Evolutionary conservation across 1,284 basidiomycete genomes (phyloP).

Genomic region (Moesziomyces parantarcticus): DNA sequence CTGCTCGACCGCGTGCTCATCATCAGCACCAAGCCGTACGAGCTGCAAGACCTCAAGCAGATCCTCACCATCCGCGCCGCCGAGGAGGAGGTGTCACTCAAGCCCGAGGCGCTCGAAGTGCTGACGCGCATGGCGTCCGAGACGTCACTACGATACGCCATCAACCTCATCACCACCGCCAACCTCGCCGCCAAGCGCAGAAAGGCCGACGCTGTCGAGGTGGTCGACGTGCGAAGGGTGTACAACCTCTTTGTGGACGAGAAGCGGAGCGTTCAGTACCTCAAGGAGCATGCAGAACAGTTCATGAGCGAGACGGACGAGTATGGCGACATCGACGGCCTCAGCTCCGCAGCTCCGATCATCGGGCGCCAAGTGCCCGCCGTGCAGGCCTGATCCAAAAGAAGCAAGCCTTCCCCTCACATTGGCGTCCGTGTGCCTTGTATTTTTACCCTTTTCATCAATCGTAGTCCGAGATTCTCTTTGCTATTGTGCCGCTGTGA

Average conservation of each 20-base stretch:
- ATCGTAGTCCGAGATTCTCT: not conserved
- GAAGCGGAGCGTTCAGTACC: slow-evolving; percentile 90
- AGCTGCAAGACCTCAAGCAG: slow-evolving; percentile 83
- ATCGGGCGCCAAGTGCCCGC: slow-evolving; percentile 28
- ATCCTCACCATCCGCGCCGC: slow-evolving; percentile 94
- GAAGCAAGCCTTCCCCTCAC: slow-evolving; percentile 5
- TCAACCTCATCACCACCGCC: slow-evolving; percentile 91
- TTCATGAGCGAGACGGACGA: slow-evolving; percentile 69
- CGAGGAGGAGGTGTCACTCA: slow-evolving; percentile 93
- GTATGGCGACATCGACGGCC: slow-evolving; percentile 40
- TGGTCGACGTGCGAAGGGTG: slow-evolving; percentile 83
- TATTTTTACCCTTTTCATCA: slow-evolving; percentile 28
- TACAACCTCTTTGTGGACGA: slow-evolving; percentile 89
- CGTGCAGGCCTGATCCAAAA: slow-evolving; percentile 16
- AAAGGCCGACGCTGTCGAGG: slow-evolving; percentile 78
- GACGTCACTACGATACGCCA: slow-evolving; percentile 80
- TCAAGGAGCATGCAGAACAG: slow-evolving; percentile 82
- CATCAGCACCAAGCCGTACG: slow-evolving; percentile 91
- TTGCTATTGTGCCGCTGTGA: too few species aligned
- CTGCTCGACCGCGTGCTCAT: slow-evolving; percentile 94
- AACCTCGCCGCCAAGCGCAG: slow-evolving; percentile 84
- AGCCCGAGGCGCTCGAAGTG: slow-evolving; percentile 78
- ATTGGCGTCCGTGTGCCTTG: slow-evolving; percentile 4
- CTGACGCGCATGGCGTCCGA: slow-evolving; percentile 85
- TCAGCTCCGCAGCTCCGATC: slow-evolving; percentile 31